Evolutionary conservation across 2,329 filamentous ascomycete species (phyloP), one percentile per base, ranked within the genome.

Genomic region (Alternaria novae-zelandiae): DNA sequence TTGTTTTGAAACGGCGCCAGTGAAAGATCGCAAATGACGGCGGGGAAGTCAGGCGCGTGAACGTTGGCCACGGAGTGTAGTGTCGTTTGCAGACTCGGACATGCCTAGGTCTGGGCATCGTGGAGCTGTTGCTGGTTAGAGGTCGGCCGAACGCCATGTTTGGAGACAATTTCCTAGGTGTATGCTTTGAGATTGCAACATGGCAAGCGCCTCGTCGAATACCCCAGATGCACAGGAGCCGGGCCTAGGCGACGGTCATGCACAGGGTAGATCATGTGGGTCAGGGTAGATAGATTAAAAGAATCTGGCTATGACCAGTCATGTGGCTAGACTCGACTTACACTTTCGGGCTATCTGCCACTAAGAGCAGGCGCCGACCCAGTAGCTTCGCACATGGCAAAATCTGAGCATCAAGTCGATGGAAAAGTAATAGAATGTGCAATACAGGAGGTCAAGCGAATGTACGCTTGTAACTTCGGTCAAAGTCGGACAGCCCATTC

Each of bases 231-330:
- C 57, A 64, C 53, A 26, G 43, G 55, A 54, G 44, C 32, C 44
- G 41, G 36, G 59, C 32, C 51, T 55, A 44, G 57, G 59, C 61
- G 60, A 64, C 45, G 59, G 55, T 59, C 58, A 61, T 63, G 65
- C 66, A 62, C 65, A 57, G 64, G 58, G 59, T 68, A 69, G 67
- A 73, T 73, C 70, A 72, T 66, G 60, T 36, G 69, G 70, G 59
- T 49, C 60, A 46, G 56, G 49, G 53, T 26, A 25, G 47, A 68
- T 73, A 72, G 57, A 74, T 74, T 70, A 68, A 70, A 49, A 41
- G 64, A 54, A 59, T 53, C 57, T 61, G 36, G 26, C 46, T 49
- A 51, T 45, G 59, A 47, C 73, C 73, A 76, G 70, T 76, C 59
- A 73, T 59, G 64, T 65, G 66, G 44, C 54, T 4, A 28, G 21